phyloP scores from a whole-genome alignment of 179 eudicot species.

The Actinidia polygama region DNA sequence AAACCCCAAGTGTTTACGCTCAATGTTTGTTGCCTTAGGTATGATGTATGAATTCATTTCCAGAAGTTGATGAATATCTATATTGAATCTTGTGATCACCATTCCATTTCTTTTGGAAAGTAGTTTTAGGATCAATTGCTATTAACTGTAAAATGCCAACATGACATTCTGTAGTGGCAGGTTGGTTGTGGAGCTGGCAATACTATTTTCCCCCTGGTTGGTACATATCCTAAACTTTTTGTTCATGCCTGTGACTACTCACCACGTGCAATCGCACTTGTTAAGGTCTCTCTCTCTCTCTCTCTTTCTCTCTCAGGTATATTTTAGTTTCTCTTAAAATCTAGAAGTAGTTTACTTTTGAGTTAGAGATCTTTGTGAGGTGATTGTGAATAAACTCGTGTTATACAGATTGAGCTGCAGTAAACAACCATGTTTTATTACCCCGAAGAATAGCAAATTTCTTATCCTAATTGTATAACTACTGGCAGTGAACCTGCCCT shows the following conservation, averaged over 20 bases:
- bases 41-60: background rate
- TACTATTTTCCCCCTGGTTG: constrained; percentile 76
- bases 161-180: constrained; percentile 32
- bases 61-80: background rate
- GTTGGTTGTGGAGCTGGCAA: constrained; percentile 96
- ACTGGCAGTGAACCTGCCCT: too few species aligned
- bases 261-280: constrained; percentile 63
- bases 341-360: background rate
- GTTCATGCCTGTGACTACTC: constrained; percentile 94
- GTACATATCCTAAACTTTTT: constrained; percentile 66
- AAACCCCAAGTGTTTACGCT: background rate
- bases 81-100: background rate
- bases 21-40: background rate
- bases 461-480: background rate
- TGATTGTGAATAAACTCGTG: background rate
- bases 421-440: background rate
- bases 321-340: background rate
- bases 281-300: constrained; percentile 56
- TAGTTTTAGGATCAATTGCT: constrained; percentile 1
- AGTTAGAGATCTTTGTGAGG: background rate
- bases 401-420: background rate
- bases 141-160: background rate
- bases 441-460: background rate
- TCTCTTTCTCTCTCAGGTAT: background rate
- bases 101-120: background rate